These are phyloP conservation scores for Pyrenophora seminiperda DNA, from an alignment of 2,329 filamentous ascomycete species.

Conservation along the genomic window DNA sequence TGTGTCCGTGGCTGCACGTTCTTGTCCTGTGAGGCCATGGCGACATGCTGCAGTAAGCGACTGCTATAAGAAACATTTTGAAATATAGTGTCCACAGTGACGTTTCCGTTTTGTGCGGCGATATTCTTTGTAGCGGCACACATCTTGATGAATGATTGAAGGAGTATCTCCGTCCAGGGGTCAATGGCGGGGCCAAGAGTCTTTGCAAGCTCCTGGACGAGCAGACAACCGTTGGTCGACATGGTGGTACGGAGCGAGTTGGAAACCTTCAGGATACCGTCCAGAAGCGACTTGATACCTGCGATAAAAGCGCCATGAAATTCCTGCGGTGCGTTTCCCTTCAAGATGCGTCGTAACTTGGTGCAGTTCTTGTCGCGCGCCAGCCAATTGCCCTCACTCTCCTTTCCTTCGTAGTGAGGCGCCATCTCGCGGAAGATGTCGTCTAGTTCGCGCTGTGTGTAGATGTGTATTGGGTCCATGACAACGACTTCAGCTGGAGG, in stretches of 20 bases:
- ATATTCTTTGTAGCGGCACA: conserved; percentile 93
- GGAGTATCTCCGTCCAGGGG: conserved; percentile 84
- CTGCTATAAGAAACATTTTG: conserved; percentile 77
- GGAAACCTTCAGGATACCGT: conserved; percentile 85
- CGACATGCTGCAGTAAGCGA: conserved; percentile 85
- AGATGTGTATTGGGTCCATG: conserved; percentile 81
- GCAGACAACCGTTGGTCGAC: conserved; percentile 80
- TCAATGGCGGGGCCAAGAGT: conserved; percentile 80
- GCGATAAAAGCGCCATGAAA: conserved; percentile 73
- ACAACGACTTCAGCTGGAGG: conserved; percentile 69
- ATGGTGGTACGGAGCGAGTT: conserved; percentile 87
- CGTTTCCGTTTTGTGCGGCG: conserved; percentile 79
- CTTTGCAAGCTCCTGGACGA: conserved; percentile 83
- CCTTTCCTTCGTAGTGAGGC: conserved; percentile 80
- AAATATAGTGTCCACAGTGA: conserved; percentile 80
- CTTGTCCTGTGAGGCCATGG: conserved; percentile 84
- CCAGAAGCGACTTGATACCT: conserved; percentile 74
- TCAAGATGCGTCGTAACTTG: conserved; percentile 76
- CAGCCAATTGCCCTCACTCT: conserved; percentile 90
- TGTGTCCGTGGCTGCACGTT: conserved; percentile 85
- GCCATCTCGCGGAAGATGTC: conserved; percentile 84
- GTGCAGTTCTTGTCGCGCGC: conserved; percentile 80
- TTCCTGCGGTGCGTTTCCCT: conserved; percentile 81
- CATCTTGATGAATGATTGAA: conserved; percentile 89
- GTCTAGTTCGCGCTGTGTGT: conserved; percentile 85